Base-by-base conservation (phyloP, 495 filamentous ascomycete species). In the Aspergillus bridgeri region DNA sequence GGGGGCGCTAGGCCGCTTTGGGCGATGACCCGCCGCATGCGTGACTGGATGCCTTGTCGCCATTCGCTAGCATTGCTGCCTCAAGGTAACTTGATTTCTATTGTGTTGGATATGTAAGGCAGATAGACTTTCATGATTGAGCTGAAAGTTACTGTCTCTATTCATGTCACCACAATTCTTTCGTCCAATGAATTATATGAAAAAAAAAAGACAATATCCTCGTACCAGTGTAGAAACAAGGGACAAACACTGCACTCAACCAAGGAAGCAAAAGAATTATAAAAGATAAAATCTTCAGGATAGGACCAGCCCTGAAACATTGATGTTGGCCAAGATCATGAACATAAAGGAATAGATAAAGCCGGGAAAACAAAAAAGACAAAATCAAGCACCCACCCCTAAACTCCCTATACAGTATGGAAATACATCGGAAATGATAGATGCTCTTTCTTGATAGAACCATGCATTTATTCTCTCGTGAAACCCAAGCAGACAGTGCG, bases 331-430 rank as follows among this genome's bases (percentile, higher is more conserved):
- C 25, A 27, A 27, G 7, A 27, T 27, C n/a, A n/a, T n/a, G n/a
- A n/a, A n/a, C n/a, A n/a, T n/a, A n/a, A n/a, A n/a, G n/a, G n/a
- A n/a, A n/a, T n/a, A n/a, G 58, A 60, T 60, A 56, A 54, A 44
- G n/a, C n/a, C n/a, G n/a, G 20, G 22, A 47, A 55, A 48, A 24
- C 5, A 24, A 29, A 17, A 42, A 44, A 13, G 13, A 46, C 53
- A 59, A 22, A 52, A 53, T n/a, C 56, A 57, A 56, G 25, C 49
- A 53, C 55, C 60, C 60, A 53, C 42, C 33, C 17, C 49, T 49
- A 21, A 67, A 67, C 61, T 53, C 61, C 64, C 17, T 54, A 48
- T 51, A 53, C 17, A 42, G 18, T 33, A 50, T 19, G n/a, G 45
- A 58, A 24, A 51, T 17, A 48, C 5, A 38, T 48, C 43, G 8